Percentiles rank a stretch among this genome's conserved stretches.
phyloP scores from a whole-genome alignment of 2,329 filamentous ascomycete species.

The Bipolaris bicolor region DNA sequence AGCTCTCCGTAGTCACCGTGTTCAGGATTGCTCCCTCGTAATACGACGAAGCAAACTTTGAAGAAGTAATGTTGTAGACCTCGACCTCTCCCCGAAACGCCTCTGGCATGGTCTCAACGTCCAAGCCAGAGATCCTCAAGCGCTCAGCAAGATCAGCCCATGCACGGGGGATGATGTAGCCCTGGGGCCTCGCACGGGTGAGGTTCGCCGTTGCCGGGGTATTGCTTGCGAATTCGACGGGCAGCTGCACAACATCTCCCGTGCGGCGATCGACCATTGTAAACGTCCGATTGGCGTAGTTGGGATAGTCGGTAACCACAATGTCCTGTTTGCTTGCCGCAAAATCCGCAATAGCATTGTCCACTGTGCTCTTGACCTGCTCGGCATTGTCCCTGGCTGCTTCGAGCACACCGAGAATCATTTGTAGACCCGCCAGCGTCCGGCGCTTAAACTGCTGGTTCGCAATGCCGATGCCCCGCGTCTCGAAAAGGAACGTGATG shows the following conservation, averaged over 20 bases:
- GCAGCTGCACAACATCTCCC: slow-evolving; percentile 42
- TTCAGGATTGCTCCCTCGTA: slow-evolving; percentile 46
- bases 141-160: slow-evolving; percentile 46
- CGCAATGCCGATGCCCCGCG: slow-evolving; percentile 46
- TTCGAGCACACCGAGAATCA: slow-evolving; percentile 45
- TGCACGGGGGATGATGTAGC: slow-evolving; percentile 46
- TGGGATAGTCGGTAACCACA: slow-evolving; percentile 42
- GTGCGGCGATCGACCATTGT: slow-evolving; percentile 43
- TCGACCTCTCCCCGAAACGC: slow-evolving; percentile 41
- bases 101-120: slow-evolving; percentile 38
- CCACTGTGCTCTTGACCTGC: slow-evolving; percentile 37
- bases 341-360: slow-evolving; percentile 35
- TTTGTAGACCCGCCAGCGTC: slow-evolving; percentile 40
- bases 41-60: slow-evolving; percentile 35
- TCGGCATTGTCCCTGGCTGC: slow-evolving; percentile 40
- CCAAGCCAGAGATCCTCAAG: slow-evolving; percentile 41
- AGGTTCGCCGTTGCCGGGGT: slow-evolving; percentile 46
- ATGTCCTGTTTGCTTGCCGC: slow-evolving; percentile 34
- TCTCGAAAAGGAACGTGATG: slow-evolving; percentile 46
- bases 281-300: slow-evolving; percentile 37
- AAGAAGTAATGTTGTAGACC: slow-evolving; percentile 44
- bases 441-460: slow-evolving; percentile 44
- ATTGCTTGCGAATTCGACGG: slow-evolving; percentile 43
- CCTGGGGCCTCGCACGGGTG: slow-evolving; percentile 41
- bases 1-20: slow-evolving; percentile 38